Conservation (phyloP, 108 stramenopile genomes). For the Nitzschia sp. region DNA sequence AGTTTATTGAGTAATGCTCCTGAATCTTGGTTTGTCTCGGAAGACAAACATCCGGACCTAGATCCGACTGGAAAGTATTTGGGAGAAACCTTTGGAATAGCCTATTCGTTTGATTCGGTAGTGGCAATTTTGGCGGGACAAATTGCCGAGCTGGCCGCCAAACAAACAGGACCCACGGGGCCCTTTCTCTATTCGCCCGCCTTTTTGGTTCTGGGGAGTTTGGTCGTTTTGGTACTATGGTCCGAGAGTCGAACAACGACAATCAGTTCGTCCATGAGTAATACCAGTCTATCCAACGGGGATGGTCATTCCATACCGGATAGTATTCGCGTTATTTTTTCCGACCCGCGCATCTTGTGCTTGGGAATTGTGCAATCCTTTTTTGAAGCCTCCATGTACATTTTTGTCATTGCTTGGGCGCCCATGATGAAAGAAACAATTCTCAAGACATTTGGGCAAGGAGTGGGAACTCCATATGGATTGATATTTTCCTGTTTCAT, state of each 20-base stretch:
- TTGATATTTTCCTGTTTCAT: conserved; percentile 93
- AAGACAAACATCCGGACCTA: too few species aligned
- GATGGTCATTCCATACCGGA: conserved; percentile 56
- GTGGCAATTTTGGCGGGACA: conserved; percentile 89
- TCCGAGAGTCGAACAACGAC: conserved; percentile 23
- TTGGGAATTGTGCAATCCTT: conserved; percentile 87
- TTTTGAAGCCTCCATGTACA: conserved; percentile 96
- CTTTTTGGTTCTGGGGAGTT: conserved; percentile 67
- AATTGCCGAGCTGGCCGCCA: conserved; percentile 60
- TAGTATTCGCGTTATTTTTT: conserved; percentile 49
- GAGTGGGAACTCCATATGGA: conserved; percentile 83
- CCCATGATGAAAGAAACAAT: conserved; percentile 78
- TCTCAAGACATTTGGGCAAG: too few species aligned
- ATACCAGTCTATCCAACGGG: too few species aligned
- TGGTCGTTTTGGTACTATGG: conserved; percentile 69
- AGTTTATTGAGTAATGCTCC: conserved; percentile 83
- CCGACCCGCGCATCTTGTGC: conserved; percentile 77
- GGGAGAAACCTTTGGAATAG: conserved; percentile 12
- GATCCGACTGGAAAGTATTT: too few species aligned
- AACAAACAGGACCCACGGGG: conserved; percentile 75
- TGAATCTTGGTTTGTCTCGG: conserved; percentile 89
- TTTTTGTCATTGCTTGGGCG: conserved; percentile 94
- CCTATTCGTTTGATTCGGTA: conserved; percentile 82
- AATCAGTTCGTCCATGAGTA: too few species aligned
- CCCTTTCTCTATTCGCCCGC: conserved; percentile 85